Evolutionary conservation across 495 filamentous ascomycete species (phyloP).

Genomic region (Penicillium macrosclerotiorum): DNA sequence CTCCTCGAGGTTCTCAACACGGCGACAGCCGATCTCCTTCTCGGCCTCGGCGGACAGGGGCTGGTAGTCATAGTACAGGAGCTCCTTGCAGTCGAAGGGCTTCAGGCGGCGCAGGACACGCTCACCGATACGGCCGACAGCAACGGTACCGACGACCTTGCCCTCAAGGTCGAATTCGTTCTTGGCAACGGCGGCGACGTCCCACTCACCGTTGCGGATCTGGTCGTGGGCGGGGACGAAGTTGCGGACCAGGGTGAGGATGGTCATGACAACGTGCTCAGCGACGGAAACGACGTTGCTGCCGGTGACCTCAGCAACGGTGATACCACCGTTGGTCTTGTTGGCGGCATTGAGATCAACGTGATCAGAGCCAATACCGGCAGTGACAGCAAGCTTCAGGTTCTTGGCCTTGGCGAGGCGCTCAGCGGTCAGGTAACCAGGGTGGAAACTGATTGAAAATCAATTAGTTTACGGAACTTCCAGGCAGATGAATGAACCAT

Average conservation of each 20-base stretch:
- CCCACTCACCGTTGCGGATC: slow-evolving; percentile 85
- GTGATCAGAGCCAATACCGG: slow-evolving; percentile 97
- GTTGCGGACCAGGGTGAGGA: slow-evolving; percentile 93
- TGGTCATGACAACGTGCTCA: slow-evolving; percentile 98
- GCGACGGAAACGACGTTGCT: slow-evolving; percentile 89
- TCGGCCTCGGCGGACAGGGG: slow-evolving; percentile 82
- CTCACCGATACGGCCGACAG: slow-evolving; percentile 96
- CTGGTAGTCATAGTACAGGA: slow-evolving; percentile 99
- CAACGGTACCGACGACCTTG: slow-evolving; percentile 98
- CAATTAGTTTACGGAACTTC: neutral
- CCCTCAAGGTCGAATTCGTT: slow-evolving; percentile 95
- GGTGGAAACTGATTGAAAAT: slow-evolving; percentile 76
- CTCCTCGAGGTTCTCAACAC: slow-evolving; percentile 86
- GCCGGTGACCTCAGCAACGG: slow-evolving; percentile 95
- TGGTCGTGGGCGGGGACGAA: slow-evolving; percentile 97
- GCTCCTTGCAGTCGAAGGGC: slow-evolving; percentile 99
- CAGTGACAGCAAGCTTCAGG: slow-evolving; percentile 93
- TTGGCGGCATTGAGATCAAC: slow-evolving; percentile 96
- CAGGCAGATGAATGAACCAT: neutral
- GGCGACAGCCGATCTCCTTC: slow-evolving; percentile 93
- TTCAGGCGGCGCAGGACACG: slow-evolving; percentile 93
- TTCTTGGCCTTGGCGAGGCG: slow-evolving; percentile 98
- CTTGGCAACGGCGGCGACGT: slow-evolving; percentile 95
- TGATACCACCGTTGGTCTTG: slow-evolving; percentile 96
- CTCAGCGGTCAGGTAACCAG: slow-evolving; percentile 94